These are phyloP conservation scores for Beauveria sp. DNA, from an alignment of 2,329 filamentous ascomycete genomes.

Conservation along the genomic window DNA sequence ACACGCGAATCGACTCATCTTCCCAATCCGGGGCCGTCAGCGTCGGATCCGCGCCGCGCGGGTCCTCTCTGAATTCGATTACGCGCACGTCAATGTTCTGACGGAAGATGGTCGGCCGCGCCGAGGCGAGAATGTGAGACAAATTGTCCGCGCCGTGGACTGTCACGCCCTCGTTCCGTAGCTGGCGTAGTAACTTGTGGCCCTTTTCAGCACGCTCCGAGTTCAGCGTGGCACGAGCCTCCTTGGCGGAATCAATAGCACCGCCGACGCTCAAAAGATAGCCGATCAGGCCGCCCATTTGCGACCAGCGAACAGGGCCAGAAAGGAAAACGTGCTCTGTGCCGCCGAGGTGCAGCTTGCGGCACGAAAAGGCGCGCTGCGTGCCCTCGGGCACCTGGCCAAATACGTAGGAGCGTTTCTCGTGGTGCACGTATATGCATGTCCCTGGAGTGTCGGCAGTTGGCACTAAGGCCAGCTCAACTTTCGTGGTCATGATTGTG, in stretches of 20 bases:
- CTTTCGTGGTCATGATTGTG: conserved; percentile 58
- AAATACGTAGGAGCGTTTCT: conserved; percentile 76
- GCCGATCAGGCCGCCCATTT: conserved; percentile 74
- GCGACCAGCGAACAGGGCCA: conserved; percentile 67
- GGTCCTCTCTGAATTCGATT: conserved; percentile 54
- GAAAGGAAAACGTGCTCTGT: conserved; percentile 76
- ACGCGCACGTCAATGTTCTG: conserved; percentile 68
- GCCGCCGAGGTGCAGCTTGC: conserved; percentile 56
- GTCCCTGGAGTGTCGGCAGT: conserved; percentile 84
- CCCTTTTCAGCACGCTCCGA: conserved; percentile 32
- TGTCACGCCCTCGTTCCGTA: conserved; percentile 36
- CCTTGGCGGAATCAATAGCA: conserved; percentile 40
- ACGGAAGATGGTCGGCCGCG: conserved; percentile 77
- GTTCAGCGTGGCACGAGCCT: conserved; percentile 32
- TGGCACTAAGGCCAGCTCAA: conserved; percentile 73
- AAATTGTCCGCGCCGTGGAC: conserved; percentile 78
- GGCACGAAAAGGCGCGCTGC: conserved; percentile 67
- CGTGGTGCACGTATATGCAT: conserved; percentile 68
- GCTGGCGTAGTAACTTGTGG: conserved; percentile 19
- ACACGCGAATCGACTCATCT: conserved; percentile 73
- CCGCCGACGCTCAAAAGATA: conserved; percentile 80
- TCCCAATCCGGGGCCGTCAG: conserved; percentile 57
- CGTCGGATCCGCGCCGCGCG: conserved; percentile 18
- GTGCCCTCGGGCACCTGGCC: conserved; percentile 77
- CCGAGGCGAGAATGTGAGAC: conserved; percentile 71